phyloP scores from a whole-genome alignment of 805 yeast species.

The Kregervanrija fluxuum region DNA sequence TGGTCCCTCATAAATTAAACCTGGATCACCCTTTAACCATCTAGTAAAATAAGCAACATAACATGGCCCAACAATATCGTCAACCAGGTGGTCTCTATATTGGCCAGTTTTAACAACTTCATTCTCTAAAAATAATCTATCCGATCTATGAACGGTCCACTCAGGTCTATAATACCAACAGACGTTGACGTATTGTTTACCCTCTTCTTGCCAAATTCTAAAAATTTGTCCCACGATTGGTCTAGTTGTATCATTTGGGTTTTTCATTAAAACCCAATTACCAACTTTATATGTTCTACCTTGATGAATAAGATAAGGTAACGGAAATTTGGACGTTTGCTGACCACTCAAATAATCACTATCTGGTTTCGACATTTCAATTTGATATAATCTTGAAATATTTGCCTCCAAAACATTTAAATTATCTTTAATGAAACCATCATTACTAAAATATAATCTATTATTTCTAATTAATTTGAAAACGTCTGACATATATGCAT shows the following conservation, averaged over 20 bases:
- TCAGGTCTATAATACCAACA: slow-evolving; percentile 99
- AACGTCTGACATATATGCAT: slow-evolving; percentile 71
- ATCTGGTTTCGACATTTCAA: slow-evolving; percentile 78
- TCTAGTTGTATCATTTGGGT: slow-evolving; percentile 80
- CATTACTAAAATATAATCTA: slow-evolving; percentile 53
- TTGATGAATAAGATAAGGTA: slow-evolving; percentile 74
- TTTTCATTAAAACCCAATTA: slow-evolving; percentile 86
- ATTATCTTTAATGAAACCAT: slow-evolving; percentile 51
- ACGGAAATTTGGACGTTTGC: slow-evolving; percentile 47
- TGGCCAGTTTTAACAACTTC: slow-evolving; percentile 97
- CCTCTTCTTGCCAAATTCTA: slow-evolving; percentile 88
- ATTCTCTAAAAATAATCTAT: slow-evolving; percentile 82
- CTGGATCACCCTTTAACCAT: slow-evolving; percentile 92
- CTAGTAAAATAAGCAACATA: slow-evolving; percentile 92
- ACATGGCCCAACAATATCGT: slow-evolving; percentile 87
- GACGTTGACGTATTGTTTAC: slow-evolving; percentile 78
- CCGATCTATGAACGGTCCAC: slow-evolving; percentile 92
- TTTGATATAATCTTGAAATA: slow-evolving; percentile 49
- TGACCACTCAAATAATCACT: slow-evolving; percentile 56
- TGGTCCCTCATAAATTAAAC: slow-evolving; percentile 69
- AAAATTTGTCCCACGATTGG: slow-evolving; percentile 94
- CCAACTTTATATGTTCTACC: slow-evolving; percentile 79
- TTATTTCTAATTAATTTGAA: slow-evolving; percentile 68
- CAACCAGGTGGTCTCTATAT: slow-evolving; percentile 86
- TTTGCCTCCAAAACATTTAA: slow-evolving; percentile 56